These are phyloP conservation scores for Hortiboletus rubellus DNA, from an alignment of 1,284 basidiomycete species.

Conservation along the genomic window DNA sequence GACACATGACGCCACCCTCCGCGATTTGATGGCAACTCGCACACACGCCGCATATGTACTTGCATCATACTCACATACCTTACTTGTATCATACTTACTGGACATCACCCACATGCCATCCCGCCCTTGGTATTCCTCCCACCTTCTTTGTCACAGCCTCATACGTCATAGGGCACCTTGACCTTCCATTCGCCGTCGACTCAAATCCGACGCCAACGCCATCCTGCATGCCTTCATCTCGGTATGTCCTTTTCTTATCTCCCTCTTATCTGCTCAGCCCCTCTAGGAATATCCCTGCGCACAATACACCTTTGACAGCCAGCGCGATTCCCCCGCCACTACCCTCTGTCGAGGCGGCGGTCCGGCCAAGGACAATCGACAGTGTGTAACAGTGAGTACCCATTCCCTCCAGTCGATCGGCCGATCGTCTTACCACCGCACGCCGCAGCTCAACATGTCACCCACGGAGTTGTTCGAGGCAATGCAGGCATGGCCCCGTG, in stretches of 20 bases:
- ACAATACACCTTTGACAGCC: slow-evolving; percentile 61
- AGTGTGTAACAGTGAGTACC: slow-evolving; percentile 62
- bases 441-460: slow-evolving; percentile 62
- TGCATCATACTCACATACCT: slow-evolving; percentile 29
- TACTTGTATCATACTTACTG: slow-evolving; percentile 30
- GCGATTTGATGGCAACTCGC: slow-evolving; percentile 14
- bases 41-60: slow-evolving; percentile 29
- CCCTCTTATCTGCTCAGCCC: background rate
- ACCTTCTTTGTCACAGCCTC: slow-evolving; percentile 16
- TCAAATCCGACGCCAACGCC: slow-evolving; percentile 18
- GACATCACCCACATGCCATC: slow-evolving; percentile 20
- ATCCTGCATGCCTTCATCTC: slow-evolving; percentile 39
- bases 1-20: slow-evolving; percentile 7
- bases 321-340: slow-evolving; percentile 56
- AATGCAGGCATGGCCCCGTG: slow-evolving; percentile 62
- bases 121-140: background rate
- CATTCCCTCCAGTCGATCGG: slow-evolving; percentile 3
- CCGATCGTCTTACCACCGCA: slow-evolving; percentile 16
- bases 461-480: slow-evolving; percentile 69
- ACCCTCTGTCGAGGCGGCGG: slow-evolving; percentile 61
- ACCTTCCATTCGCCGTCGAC: slow-evolving; percentile 18
- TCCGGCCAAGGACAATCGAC: slow-evolving; percentile 39
- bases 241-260: slow-evolving; percentile 31
- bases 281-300: slow-evolving; percentile 50
- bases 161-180: slow-evolving; percentile 29